Conservation (phyloP, 495 filamentous ascomycete species). For the Durotheca rogersii region DNA sequence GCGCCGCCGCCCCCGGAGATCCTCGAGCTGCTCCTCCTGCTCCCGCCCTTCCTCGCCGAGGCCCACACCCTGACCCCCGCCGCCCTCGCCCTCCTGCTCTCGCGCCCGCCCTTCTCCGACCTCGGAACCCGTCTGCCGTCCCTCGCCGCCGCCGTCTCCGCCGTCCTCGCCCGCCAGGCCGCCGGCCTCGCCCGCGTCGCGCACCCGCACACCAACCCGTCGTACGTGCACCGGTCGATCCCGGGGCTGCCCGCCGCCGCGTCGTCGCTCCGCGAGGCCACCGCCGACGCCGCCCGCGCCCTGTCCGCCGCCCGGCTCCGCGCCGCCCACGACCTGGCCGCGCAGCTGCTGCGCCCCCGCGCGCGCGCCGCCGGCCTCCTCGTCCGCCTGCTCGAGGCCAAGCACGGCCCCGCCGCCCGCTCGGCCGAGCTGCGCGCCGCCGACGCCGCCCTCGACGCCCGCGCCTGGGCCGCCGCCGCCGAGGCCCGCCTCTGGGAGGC, state of each 20-base stretch:
- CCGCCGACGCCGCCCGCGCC: constrained; percentile 23
- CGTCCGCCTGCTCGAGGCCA: constrained; percentile 45
- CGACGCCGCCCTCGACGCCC: constrained; percentile 53
- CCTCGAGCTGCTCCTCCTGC: constrained; percentile 46
- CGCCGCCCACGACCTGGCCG: constrained; percentile 30
- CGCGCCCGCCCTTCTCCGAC: constrained; percentile 43
- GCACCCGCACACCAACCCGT: constrained; percentile 52
- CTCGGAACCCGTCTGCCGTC: constrained; percentile 43
- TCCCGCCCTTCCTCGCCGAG: constrained; percentile 41
- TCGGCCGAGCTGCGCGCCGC: constrained; percentile 61
- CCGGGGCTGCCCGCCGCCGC: constrained; percentile 40
- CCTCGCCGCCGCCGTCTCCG: constrained; percentile 43
- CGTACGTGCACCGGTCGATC: constrained; percentile 52
- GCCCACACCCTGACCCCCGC: constrained; percentile 21
- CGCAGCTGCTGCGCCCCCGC: constrained; percentile 35
- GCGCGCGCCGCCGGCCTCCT: constrained; percentile 37
- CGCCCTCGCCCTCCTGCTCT: constrained; percentile 39
- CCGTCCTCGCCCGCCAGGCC: constrained; percentile 41
- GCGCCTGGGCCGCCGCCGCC: constrained; percentile 45
- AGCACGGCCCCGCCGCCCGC: constrained; percentile 66
- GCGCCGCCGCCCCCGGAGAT: constrained; percentile 34
- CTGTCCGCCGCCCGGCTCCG: constrained; percentile 40
- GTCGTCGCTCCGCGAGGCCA: constrained; percentile 23
- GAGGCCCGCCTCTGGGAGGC: constrained; percentile 36
- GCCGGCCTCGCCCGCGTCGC: constrained; percentile 46